phyloP scores from a whole-genome alignment of 2,329 filamentous ascomycete species.

The Cordyceps tenuipes region DNA sequence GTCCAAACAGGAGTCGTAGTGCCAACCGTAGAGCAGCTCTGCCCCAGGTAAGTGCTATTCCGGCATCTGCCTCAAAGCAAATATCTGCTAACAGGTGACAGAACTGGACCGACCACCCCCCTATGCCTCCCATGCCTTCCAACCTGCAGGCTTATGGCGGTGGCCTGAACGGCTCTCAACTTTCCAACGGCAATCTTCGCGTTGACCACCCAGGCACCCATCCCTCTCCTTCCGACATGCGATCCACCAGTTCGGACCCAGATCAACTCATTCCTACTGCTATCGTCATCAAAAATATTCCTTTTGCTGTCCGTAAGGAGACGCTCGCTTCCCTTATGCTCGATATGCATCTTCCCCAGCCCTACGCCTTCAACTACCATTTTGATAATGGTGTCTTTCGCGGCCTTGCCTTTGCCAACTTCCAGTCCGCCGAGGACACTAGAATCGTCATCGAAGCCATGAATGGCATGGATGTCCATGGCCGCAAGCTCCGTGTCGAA shows the following conservation, averaged over 20 bases:
- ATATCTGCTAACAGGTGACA: constrained; percentile 18
- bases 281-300: constrained; percentile 99
- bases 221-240: constrained; percentile 30
- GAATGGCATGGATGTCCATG: constrained; percentile 93
- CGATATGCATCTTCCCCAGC: constrained; percentile 83
- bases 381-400: constrained; percentile 97
- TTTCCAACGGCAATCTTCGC: constrained; percentile 35
- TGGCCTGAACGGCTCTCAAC: constrained; percentile 27
- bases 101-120: constrained; percentile 44
- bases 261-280: constrained; percentile 96
- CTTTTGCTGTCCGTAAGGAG: constrained; percentile 96
- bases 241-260: constrained; percentile 42
- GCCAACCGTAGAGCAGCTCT: constrained; percentile 53
- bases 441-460: constrained; percentile 84
- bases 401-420: constrained; percentile 94
- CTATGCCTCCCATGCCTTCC: constrained; percentile 32
- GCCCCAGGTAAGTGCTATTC: constrained; percentile 54
- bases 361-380: constrained; percentile 99
- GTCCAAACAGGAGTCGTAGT: constrained; percentile 48
- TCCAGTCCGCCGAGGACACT: constrained; percentile 91
- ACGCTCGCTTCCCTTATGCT: constrained; percentile 90
- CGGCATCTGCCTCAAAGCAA: neutral
- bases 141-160: constrained; percentile 27
- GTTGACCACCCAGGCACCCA: constrained; percentile 34
- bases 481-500: constrained; percentile 88